Evolutionary conservation across 75 land plant species (phyloP).

Genomic region (Selaginella tamariscina): DNA sequence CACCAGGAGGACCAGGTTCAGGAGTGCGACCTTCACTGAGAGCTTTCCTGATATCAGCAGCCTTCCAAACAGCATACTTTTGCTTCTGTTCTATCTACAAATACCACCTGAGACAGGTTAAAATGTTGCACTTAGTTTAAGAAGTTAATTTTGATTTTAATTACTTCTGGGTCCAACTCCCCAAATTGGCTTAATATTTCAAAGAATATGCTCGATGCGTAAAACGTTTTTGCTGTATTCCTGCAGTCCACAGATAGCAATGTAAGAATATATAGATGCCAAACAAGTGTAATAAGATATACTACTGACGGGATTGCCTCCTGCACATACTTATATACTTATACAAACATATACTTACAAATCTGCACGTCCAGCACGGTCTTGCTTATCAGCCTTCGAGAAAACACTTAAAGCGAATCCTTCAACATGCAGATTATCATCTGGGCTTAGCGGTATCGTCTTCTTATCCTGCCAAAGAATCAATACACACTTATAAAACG

Average conservation of each 20-base stretch:
- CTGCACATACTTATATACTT: no score
- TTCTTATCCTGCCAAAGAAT: slow-evolving; percentile 75
- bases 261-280: neutral
- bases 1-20: slow-evolving; percentile 86
- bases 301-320: neutral
- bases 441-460: slow-evolving; percentile 58
- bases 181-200: slow-evolving; percentile 92
- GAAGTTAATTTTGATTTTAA: slow-evolving; percentile 19
- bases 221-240: slow-evolving; percentile 91
- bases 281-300: neutral
- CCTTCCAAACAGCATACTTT: slow-evolving; percentile 97
- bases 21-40: slow-evolving; percentile 87
- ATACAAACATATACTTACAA: slow-evolving; percentile 35
- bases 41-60: slow-evolving; percentile 92
- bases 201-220: slow-evolving; percentile 95
- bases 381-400: slow-evolving; percentile 95
- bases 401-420: slow-evolving; percentile 91
- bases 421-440: slow-evolving; percentile 73
- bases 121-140: neutral
- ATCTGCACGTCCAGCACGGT: slow-evolving; percentile 93
- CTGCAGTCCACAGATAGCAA: slow-evolving; percentile 24
- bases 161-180: slow-evolving; percentile 79
- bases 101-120: neutral
- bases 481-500: no score
- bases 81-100: slow-evolving; percentile 83